Conservation (phyloP, 2,329 filamentous ascomycete species). For the Sporothrix globosa region DNA sequence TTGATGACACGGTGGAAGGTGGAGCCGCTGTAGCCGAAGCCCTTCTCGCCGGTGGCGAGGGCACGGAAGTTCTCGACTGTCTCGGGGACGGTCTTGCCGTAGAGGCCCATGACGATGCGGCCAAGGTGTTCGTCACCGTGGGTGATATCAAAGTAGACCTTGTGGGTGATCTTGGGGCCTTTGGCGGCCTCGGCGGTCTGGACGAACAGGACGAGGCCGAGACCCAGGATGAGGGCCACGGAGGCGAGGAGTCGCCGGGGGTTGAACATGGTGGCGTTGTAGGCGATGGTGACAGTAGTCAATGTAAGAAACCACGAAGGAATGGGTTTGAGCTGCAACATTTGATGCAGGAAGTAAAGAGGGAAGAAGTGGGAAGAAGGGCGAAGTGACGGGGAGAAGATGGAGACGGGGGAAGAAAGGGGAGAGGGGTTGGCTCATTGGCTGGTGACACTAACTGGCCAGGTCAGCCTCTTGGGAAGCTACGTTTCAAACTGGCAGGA, state of each 20-base stretch:
- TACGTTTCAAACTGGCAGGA: conserved; percentile 33
- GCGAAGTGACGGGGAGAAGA: background rate
- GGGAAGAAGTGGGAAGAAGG: background rate
- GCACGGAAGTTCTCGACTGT: conserved; percentile 74
- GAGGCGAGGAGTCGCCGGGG: conserved; percentile 71
- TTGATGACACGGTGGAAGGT: conserved; percentile 90
- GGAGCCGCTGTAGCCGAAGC: conserved; percentile 79
- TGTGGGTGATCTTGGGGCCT: conserved; percentile 94
- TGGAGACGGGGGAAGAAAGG: conserved; percentile 4
- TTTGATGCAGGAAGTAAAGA: conserved; percentile 8
- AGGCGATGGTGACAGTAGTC: conserved; percentile 8
- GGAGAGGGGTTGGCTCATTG: conserved; percentile 4
- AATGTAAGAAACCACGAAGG: conserved; percentile 29
- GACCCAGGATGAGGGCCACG: conserved; percentile 74
- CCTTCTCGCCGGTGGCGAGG: conserved; percentile 83
- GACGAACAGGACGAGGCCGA: conserved; percentile 74
- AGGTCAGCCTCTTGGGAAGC: conserved; percentile 31
- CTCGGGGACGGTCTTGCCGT: conserved; percentile 85
- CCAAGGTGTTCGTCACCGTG: conserved; percentile 75
- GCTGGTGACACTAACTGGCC: background rate
- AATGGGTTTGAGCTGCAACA: conserved; percentile 23
- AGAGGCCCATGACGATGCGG: conserved; percentile 78
- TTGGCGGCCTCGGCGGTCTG: conserved; percentile 74
- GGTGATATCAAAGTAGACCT: conserved; percentile 86
- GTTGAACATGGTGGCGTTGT: conserved; percentile 65